Evolutionary conservation across 1,139 yeast species (phyloP), one percentile per base, ranked within the genome.

Genomic region (Yamadazyma kanchanaburiensis): DNA sequence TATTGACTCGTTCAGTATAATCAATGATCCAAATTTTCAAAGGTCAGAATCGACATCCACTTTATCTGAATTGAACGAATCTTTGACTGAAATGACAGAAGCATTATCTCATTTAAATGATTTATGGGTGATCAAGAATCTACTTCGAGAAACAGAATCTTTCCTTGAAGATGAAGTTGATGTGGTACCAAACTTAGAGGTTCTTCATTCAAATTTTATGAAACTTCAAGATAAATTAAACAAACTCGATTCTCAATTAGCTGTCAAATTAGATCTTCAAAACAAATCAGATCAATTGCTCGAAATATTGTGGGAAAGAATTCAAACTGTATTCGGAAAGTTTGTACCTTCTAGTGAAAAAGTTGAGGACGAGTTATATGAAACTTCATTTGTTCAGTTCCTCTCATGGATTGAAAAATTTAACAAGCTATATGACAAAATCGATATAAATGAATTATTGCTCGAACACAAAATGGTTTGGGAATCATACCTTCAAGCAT

Each of bases 291-390:
- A 29, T 6, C 31, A 30, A n/a, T 31, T 51, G 10, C 22, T 39
- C 3, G 33, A 34, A 13, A 21, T 30, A n/a, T 25, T 40, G 3
- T 23, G 31, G 16, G 30, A 31, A 4, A 34, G 38, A 15, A 24
- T 47, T 5, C 16, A 28, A 8, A 15, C 12, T 2, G 19, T 36
- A 3, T 49, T 44, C 29, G 10, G 31, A 10, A 24, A 28, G 12
- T 44, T 49, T 24, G 30, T 60, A 14, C 68, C 68, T 2, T 35
- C 38, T 24, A 46, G 49, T 20, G 39, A 34, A 15, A 40, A 49
- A 5, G 52, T 60, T 28, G 40, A 28, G 12, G 12, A 38, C 2
- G 21, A 16, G 1, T 31, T 40, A 11, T 39, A 43, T 21, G 45
- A 37, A n/a, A 29, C 46, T 6, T 26, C 27, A 7, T 43, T 43